Evolutionary conservation across 2,329 filamentous ascomycete species (phyloP).

Genomic region (Alternaria consortialis): DNA sequence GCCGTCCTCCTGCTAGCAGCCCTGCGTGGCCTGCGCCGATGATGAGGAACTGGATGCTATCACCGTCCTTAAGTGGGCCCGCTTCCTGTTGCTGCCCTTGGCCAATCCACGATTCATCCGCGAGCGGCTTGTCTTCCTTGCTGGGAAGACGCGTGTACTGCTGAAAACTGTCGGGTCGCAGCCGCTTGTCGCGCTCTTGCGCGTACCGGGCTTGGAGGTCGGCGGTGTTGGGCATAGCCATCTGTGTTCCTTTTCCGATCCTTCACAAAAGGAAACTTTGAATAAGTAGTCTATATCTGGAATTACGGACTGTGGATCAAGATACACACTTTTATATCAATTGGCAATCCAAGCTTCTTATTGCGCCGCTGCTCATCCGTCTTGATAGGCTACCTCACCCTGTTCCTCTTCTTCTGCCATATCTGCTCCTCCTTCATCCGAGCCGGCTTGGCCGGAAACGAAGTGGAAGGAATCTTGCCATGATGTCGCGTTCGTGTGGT

Average conservation of each 20-base stretch:
- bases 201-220: constrained; percentile 7
- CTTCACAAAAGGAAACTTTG: not conserved
- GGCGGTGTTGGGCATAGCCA: not conserved
- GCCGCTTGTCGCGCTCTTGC: constrained; percentile 11
- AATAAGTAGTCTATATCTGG: not conserved
- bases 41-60: constrained; percentile 11
- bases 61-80: constrained; percentile 8
- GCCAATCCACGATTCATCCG: constrained; percentile 7
- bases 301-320: not conserved
- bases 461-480: not conserved
- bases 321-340: not conserved
- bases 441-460: not conserved
- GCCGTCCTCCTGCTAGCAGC: constrained; percentile 23
- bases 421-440: not conserved
- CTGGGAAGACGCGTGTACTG: constrained; percentile 7
- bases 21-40: constrained; percentile 9
- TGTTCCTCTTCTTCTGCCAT: not conserved
- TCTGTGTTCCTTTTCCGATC: not conserved
- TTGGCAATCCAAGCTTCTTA: not conserved
- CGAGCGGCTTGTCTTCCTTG: constrained; percentile 3
- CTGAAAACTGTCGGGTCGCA: constrained; percentile 7
- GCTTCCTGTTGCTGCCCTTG: constrained; percentile 2
- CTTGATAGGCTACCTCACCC: not conserved
- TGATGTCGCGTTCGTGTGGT: not conserved
- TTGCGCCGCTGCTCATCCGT: not conserved